Conservation (phyloP, 345 rosid genomes). For the Ricinus communis region DNA sequence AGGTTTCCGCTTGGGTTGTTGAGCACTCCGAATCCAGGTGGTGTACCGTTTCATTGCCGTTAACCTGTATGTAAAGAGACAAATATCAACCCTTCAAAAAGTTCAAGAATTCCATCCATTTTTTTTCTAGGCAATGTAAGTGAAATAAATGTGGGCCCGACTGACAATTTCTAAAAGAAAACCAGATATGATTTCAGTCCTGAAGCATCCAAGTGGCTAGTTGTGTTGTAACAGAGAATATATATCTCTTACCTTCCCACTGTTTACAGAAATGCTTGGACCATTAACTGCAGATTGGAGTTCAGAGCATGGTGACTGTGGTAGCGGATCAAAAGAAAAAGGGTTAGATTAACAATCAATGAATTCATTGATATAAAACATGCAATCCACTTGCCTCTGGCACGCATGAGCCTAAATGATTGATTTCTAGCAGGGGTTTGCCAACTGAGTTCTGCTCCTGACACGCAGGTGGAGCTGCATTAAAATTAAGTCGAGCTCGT, state of each 20-base stretch:
- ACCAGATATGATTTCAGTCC: not conserved
- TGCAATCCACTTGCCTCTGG: slow-evolving; percentile 42
- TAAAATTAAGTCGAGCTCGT: not conserved
- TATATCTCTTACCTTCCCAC: slow-evolving; percentile 31
- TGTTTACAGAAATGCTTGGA: slow-evolving; percentile 27
- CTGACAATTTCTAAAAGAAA: not conserved
- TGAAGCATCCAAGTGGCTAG: not conserved
- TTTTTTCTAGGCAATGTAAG: not conserved
- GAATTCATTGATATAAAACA: slow-evolving; percentile 3
- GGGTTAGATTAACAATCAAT: not conserved
- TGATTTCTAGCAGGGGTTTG: slow-evolving; percentile 32
- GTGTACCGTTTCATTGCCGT: slow-evolving; percentile 21
- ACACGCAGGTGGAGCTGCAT: slow-evolving; percentile 32
- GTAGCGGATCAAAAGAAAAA: too few relatives aligned
- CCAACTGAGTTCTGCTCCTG: slow-evolving; percentile 32
- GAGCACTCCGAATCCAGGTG: slow-evolving; percentile 58
- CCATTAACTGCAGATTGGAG: slow-evolving; percentile 31
- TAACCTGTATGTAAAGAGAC: slow-evolving; percentile 32
- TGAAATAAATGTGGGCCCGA: not conserved
- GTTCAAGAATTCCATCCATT: not conserved
- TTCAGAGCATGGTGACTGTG: slow-evolving; percentile 35
- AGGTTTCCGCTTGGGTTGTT: slow-evolving; percentile 37
- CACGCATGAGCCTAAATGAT: slow-evolving; percentile 30
- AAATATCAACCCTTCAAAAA: not conserved
- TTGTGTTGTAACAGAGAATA: not conserved